phyloP scores from a whole-genome alignment of 208 protist genomes.

The Wallacemonas sp. region DNA sequence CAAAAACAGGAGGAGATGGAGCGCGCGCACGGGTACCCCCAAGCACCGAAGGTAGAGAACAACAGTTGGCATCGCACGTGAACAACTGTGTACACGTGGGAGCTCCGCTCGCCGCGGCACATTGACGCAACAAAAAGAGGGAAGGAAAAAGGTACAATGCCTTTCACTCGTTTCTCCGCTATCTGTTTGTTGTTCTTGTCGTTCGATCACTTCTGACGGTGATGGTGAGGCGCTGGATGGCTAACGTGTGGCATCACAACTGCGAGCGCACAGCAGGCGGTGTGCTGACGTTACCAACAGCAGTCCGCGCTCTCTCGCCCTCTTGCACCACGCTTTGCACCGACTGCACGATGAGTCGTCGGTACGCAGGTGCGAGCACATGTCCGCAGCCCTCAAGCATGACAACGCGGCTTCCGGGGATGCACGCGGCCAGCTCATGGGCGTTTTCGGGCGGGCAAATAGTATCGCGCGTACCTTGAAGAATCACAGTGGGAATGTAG shows the following conservation, averaged over 20 bases:
- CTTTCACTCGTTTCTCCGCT: too few relatives aligned
- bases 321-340: conserved; percentile 13
- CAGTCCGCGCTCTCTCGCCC: neutral
- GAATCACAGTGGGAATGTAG: conserved; percentile 64
- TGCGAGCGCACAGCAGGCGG: conserved; percentile 8
- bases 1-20: neutral
- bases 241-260: too few relatives aligned
- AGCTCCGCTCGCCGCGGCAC: too few relatives aligned
- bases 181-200: too few relatives aligned
- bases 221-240: too few relatives aligned
- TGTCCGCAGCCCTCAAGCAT: conserved; percentile 64
- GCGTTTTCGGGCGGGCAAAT: conserved; percentile 55
- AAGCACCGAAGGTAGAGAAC: too few relatives aligned
- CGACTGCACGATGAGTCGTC: conserved; percentile 2
- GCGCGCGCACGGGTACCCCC: neutral
- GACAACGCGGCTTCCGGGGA: conserved; percentile 37
- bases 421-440: conserved; percentile 29
- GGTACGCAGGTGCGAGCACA: conserved; percentile 33
- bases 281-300: too few relatives aligned
- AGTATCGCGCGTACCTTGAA: conserved; percentile 63
- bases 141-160: too few relatives aligned
- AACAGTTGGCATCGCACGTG: too few relatives aligned
- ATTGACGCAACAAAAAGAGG: too few relatives aligned
- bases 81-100: too few relatives aligned
- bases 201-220: neutral